Base-by-base conservation (phyloP, 768 basidiomycete genomes). In the Amanita muscaria region DNA sequence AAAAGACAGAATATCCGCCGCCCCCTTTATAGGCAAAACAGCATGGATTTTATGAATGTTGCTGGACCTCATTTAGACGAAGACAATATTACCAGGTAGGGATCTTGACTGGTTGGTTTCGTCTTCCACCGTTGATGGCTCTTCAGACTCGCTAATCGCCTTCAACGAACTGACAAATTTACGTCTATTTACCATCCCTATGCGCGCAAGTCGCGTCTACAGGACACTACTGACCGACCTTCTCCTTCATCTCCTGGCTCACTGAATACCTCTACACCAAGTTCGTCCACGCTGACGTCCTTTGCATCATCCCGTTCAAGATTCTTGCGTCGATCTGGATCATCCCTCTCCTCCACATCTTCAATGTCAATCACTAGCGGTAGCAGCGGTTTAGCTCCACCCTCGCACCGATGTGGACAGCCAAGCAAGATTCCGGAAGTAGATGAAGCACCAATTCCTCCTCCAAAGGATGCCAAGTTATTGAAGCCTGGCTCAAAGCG, bases 41-140 rank as follows among this genome's bases (percentile, higher is more conserved):
- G 85, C 59, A 89, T 89, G 88, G 88, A 90, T 56, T 88, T 88
- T 51, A 77, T 90, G 63, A 75, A 73, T 48, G 61, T 71, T 23
- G 69, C 70, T 41, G 67, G 64, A 31, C 62, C 60, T 40, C 65
- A 76, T 48, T 55, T 69, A 53, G 67, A 70, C 51, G 76, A 69
- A 44, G 70, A 77, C 41, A 67, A 67, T 42, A 78, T 87, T 56
- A 68, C 72, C 45, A 73, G 77, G 86, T 88, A 62, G 43, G 77
- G 69, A 25, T 19, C 33, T 49, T n/a, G n/a, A n/a, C n/a, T n/a
- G n/a, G n/a, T n/a, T n/a, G 23, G 31, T 8, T 9, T 29, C 31
- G 49, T 36, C 46, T 6, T 37, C 33, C 30, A 41, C 50, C n/a
- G n/a, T 40, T 50, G 51, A 39, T 48, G 49, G 44, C 35, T 32